These are phyloP conservation scores for Pouteria campechiana DNA, from an alignment of 179 eudicot genomes.

Conservation along the genomic window DNA sequence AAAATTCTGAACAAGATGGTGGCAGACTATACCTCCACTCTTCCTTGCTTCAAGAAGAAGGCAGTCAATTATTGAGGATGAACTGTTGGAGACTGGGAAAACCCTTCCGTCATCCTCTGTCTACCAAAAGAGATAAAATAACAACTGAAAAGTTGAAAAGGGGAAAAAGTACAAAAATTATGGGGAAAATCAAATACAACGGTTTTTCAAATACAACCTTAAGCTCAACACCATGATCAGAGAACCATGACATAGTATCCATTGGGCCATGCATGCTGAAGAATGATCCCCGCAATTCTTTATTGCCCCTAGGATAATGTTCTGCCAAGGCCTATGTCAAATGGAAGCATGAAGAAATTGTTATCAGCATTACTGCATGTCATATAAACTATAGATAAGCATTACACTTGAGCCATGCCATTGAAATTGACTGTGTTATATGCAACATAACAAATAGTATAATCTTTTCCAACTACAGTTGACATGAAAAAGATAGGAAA, in stretches of 20 bases:
- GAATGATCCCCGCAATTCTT: slow-evolving; percentile 74
- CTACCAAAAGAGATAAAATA: slow-evolving; percentile 12
- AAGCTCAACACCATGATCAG: slow-evolving; percentile 69
- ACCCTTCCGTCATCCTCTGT: slow-evolving; percentile 94
- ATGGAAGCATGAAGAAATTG: too few species aligned
- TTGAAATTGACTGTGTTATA: too few species aligned
- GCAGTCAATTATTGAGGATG: slow-evolving; percentile 76
- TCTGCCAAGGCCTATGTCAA: slow-evolving; percentile 52
- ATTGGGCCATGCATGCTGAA: slow-evolving; percentile 66
- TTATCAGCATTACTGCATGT: too few species aligned
- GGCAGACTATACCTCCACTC: slow-evolving; percentile 45
- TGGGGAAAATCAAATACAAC: not conserved
- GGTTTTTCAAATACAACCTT: slow-evolving; percentile 38
- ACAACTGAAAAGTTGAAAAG: not conserved
- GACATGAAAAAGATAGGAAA: too few species aligned
- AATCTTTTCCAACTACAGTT: too few species aligned
- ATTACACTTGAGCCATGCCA: too few species aligned
- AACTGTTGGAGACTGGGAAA: slow-evolving; percentile 74
- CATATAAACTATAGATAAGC: too few species aligned
- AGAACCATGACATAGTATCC: slow-evolving; percentile 95
- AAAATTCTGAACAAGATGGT: not conserved
- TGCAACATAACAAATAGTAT: too few species aligned
- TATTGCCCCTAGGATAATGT: slow-evolving; percentile 80
- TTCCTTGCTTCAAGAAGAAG: slow-evolving; percentile 54
- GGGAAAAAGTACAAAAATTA: not conserved